Base-by-base conservation (phyloP, 805 yeast species). In the Ogataea pignaliae region DNA sequence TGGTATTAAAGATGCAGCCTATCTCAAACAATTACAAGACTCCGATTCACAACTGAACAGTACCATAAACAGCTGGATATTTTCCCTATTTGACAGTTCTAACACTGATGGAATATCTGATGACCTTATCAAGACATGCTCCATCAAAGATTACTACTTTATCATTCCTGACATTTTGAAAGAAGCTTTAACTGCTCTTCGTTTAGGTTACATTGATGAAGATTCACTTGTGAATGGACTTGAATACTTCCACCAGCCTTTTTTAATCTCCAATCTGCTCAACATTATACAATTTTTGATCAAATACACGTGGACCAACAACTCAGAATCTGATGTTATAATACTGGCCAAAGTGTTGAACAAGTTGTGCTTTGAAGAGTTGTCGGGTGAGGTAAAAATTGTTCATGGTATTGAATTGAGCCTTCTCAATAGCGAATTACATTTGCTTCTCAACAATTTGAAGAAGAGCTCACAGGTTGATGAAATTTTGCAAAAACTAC, bases 241-340 rank as follows among this genome's bases (percentile, higher is more conserved):
- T 31, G 97, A 90, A 56, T 88, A 90, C 56, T 85, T 91, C 52
- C 70, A 85, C 37, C 96, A 90, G 55, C 85, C 88, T 2, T 85
- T 87, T 50, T 69, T 91, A 51, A 69, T 85, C 1, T 69, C 76
- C 8, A 75, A 83, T 11, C 56, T 81, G 30, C 65, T 77, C 6
- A 76, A 78, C n/a, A 74, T 81, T 2, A 37, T 59, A 17, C 50
- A 51, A 32, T 49, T 42, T n/a, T 16, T 61, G 18, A 44, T 53
- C 10, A 45, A 46, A 26, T 39, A 42, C 32, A 41, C 52, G 15
- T 54, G 63, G 60, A 8, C 40, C 2, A 43, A 42, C 30, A 46
- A 46, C 29, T 43, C 41, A 7, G 31, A 37, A 16, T 37, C 35
- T 9, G 48, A 50, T 9, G 14, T 42, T 10, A 13, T 32, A 1